Evolutionary conservation across 192 early-diverging fungal genomes (phyloP).

Genomic region (Allomyces macrogynus): DNA sequence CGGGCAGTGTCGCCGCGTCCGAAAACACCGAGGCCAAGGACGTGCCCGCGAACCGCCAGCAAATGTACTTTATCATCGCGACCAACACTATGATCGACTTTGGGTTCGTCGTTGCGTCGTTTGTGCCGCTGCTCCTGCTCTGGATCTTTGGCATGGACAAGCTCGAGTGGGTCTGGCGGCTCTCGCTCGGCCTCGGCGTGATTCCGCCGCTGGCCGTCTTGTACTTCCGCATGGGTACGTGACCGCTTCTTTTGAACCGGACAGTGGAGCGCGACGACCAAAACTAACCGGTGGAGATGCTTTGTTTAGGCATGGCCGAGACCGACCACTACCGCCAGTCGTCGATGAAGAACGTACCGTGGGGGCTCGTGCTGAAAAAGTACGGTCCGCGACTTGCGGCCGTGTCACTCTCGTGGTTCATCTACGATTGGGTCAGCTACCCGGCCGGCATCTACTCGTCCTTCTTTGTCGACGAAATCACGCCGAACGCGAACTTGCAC

Average conservation of each 20-base stretch:
- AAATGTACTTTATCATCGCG: constrained; percentile 3
- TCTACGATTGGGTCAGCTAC: constrained; percentile 8
- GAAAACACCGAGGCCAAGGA: constrained; percentile 2
- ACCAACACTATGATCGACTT: constrained; percentile 1
- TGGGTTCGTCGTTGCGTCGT: constrained; percentile 5
- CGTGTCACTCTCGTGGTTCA: constrained; percentile 5
- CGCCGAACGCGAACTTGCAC: neutral
- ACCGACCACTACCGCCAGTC: neutral
- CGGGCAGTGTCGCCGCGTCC: constrained; percentile 4
- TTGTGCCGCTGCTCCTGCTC: constrained; percentile 1
- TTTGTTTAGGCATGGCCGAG: constrained; percentile 1
- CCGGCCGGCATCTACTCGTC: constrained; percentile 8
- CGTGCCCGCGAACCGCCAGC: neutral
- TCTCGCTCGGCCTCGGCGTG: no score
- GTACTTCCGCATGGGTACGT: no score
- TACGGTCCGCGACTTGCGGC: constrained; percentile 2
- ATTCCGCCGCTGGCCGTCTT: no score
- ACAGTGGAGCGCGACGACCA: no score
- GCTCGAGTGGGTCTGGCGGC: neutral
- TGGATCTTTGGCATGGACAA: constrained; percentile 1
- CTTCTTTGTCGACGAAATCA: constrained; percentile 6
- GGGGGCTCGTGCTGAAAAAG: constrained; percentile 3
- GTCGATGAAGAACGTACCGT: neutral
- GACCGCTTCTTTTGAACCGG: no score
- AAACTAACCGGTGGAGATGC: neutral